Evolutionary conservation across 2,329 filamentous ascomycete species (phyloP), one percentile per base, ranked within the genome.

Genomic region (Aspergillus persii): DNA sequence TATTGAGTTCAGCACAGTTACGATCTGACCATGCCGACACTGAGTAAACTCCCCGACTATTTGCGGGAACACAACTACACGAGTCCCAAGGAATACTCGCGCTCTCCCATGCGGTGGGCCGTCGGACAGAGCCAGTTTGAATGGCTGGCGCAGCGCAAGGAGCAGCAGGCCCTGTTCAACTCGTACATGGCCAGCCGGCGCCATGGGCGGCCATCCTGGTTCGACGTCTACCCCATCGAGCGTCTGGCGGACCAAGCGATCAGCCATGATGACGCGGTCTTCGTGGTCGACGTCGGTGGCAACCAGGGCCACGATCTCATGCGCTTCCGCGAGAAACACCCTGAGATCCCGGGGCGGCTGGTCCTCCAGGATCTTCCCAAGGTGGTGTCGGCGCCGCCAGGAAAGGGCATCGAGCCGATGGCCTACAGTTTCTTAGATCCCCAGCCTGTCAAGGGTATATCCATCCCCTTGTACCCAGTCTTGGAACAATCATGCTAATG

Each of bases 201-300:
- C 11, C 61, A 71, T 33, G 72, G 72, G 3, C 63, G 61, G 8
- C 66, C 67, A 1, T 65, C 63, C 58, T 74, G 72, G 71, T 73
- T 71, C 31, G 68, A 74, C 49, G 54, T 70, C 8, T 74, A 72
- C 55, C 71, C 72, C 0, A 63, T 71, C 3, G 60, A 68, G n/a
- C 61, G 65, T 23, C 51, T 71, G 8, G 56, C 68, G 0, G 67
- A 69, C 0, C 67, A 67, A 1, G 67, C 67, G 2, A 47, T 69
- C 23, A 64, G 62, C 27, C 61, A 56, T 5, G 60, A 68, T 4
- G 69, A 74, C 6, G 71, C 68, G 0, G 66, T 69, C 2, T 70
- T 78, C 6, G 55, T 80, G 3, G 76, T 80, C 11, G 78, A 80
- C 36, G 65, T 80, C 2, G 78, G 77, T 6, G 78, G 78, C 0